phyloP scores from a whole-genome alignment of 148 eudicot species.

The Spergularia marina region DNA sequence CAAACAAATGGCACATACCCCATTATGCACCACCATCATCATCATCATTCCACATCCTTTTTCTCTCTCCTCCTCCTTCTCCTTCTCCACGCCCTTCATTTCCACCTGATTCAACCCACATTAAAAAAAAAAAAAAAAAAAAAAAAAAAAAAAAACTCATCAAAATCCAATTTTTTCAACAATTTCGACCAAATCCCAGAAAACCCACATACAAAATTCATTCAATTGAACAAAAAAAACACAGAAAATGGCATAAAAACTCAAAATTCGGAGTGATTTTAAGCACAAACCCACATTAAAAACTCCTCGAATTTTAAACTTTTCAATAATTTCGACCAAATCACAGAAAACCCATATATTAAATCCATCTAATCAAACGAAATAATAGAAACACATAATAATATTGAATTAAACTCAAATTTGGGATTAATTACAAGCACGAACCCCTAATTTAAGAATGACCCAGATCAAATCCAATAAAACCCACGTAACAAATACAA shows the following conservation, averaged over 20 bases:
- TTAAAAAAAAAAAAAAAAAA: not conserved
- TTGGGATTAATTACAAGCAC: not conserved
- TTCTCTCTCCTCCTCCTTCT: slow-evolving; percentile 19
- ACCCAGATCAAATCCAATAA: too few species aligned
- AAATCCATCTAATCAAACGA: not conserved
- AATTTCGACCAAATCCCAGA: not conserved
- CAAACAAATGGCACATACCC: slow-evolving; percentile 86
- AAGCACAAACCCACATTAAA: not conserved
- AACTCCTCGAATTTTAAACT: not conserved
- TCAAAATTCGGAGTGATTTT: not conserved
- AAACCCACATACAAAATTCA: not conserved
- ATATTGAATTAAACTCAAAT: not conserved
- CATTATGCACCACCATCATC: slow-evolving; percentile 43
- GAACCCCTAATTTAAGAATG: not conserved
- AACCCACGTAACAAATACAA: too few species aligned
- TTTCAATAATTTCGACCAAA: not conserved
- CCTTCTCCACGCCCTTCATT: slow-evolving; percentile 29
- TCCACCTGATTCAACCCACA: slow-evolving; percentile 30
- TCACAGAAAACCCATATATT: not conserved
- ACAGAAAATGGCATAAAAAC: not conserved
- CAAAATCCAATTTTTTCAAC: not conserved
- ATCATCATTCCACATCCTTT: slow-evolving; percentile 2
- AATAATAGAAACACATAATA: not conserved
- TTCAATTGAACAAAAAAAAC: too few species aligned
- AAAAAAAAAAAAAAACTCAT: not conserved